phyloP scores from a whole-genome alignment of 371 early-diverging fungal genomes.

The Apophysomyces trapeziformis region DNA sequence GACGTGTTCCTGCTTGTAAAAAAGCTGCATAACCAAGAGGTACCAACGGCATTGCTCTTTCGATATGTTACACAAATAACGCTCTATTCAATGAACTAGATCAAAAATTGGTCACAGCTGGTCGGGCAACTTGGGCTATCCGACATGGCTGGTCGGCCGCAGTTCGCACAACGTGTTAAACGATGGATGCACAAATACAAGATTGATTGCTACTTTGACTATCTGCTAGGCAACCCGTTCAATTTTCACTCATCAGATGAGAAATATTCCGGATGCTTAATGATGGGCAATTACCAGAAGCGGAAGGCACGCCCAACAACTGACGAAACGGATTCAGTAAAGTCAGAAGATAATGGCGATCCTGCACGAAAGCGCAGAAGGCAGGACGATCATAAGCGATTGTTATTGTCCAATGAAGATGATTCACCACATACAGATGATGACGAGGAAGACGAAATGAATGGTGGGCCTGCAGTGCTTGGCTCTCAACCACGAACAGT shows the following conservation, averaged over 20 bases:
- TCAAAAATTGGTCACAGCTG: slow-evolving; percentile 57
- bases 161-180: slow-evolving; percentile 55
- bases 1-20: slow-evolving; percentile 51
- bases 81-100: slow-evolving; percentile 23
- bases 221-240: slow-evolving; percentile 47
- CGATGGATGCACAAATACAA: slow-evolving; percentile 57
- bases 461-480: not conserved
- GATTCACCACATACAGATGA: slow-evolving; percentile 10
- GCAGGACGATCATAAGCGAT: slow-evolving; percentile 7
- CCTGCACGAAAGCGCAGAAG: not conserved
- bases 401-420: slow-evolving; percentile 1
- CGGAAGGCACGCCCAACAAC: slow-evolving; percentile 18
- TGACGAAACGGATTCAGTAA: slow-evolving; percentile 21
- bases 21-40: slow-evolving; percentile 49
- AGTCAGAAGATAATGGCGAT: slow-evolving; percentile 17
- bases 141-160: slow-evolving; percentile 50
- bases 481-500: not conserved
- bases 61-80: slow-evolving; percentile 1
- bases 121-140: slow-evolving; percentile 50
- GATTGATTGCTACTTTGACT: slow-evolving; percentile 56
- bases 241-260: slow-evolving; percentile 37
- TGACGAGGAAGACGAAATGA: slow-evolving; percentile 7
- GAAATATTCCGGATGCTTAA: slow-evolving; percentile 43
- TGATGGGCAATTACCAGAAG: slow-evolving; percentile 54
- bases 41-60: slow-evolving; percentile 13